Evolutionary conservation across 2,329 filamentous ascomycete genomes (phyloP).

Genomic region (Nannizziopsis barbatae): DNA sequence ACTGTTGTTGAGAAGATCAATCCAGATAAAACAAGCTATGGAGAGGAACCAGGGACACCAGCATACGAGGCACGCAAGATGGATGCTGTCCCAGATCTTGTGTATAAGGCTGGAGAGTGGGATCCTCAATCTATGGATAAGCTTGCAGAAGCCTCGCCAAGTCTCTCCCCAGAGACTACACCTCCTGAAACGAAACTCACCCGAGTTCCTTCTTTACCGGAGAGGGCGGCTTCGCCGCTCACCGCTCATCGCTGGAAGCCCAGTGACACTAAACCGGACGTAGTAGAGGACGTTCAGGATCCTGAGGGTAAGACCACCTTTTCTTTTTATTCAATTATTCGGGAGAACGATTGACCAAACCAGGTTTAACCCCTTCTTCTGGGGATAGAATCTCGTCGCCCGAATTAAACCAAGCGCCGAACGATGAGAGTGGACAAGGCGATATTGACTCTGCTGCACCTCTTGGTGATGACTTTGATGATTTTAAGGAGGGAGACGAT

Average conservation of each 20-base stretch:
- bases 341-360: slow-evolving; percentile 50
- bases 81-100: slow-evolving; percentile 49
- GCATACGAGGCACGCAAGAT: slow-evolving; percentile 47
- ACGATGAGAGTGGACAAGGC: slow-evolving; percentile 40
- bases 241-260: slow-evolving; percentile 31
- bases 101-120: slow-evolving; percentile 34
- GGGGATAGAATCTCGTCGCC: slow-evolving; percentile 38
- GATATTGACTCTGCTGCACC: slow-evolving; percentile 57
- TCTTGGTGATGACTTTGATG: slow-evolving; percentile 49
- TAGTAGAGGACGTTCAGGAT: slow-evolving; percentile 35
- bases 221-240: slow-evolving; percentile 20
- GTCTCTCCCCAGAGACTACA: slow-evolving; percentile 9
- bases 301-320: slow-evolving; percentile 44
- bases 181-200: slow-evolving; percentile 38
- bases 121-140: slow-evolving; percentile 1
- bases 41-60: slow-evolving; percentile 50
- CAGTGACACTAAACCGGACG: slow-evolving; percentile 36
- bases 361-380: slow-evolving; percentile 46
- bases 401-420: slow-evolving; percentile 34
- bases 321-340: slow-evolving; percentile 26
- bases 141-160: not conserved
- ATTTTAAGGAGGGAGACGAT: slow-evolving; percentile 43
- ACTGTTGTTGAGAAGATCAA: slow-evolving; percentile 54
- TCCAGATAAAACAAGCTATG: slow-evolving; percentile 44
- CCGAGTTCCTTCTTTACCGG: slow-evolving; percentile 33